Conservation (phyloP, 768 basidiomycete genomes). For the Royoungia palumana region DNA sequence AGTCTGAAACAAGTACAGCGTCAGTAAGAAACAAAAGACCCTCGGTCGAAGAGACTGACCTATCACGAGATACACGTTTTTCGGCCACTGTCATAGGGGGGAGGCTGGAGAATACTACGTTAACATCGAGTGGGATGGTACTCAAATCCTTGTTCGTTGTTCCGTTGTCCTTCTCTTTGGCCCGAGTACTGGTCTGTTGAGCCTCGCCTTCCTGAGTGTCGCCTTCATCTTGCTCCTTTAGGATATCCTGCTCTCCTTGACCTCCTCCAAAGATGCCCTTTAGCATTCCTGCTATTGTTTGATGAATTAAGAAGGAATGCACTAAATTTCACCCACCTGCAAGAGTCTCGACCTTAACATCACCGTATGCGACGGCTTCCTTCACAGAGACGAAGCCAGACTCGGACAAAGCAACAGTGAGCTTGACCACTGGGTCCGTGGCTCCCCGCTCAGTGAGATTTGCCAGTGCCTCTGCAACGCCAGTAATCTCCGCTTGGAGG, state of each 20-base stretch:
- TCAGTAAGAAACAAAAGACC: slow-evolving; percentile 1
- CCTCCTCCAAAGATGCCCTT: slow-evolving; percentile 82
- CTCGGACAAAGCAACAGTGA: slow-evolving; percentile 78
- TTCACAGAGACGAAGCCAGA: slow-evolving; percentile 82
- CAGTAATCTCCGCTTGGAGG: slow-evolving; percentile 66
- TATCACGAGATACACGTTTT: slow-evolving; percentile 68
- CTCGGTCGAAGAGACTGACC: slow-evolving; percentile 44
- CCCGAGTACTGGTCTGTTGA: slow-evolving; percentile 24
- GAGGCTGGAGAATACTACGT: slow-evolving; percentile 56
- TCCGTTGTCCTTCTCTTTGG: slow-evolving; percentile 37
- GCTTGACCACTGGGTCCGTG: slow-evolving; percentile 80
- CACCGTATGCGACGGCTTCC: slow-evolving; percentile 75
- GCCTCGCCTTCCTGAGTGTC: slow-evolving; percentile 31
- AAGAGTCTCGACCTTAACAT: slow-evolving; percentile 77
- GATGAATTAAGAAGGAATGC: slow-evolving; percentile 8
- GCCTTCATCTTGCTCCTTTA: slow-evolving; percentile 27
- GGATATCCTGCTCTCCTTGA: slow-evolving; percentile 32
- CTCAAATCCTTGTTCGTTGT: slow-evolving; percentile 41
- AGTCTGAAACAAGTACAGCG: slow-evolving; percentile 47
- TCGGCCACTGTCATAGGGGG: slow-evolving; percentile 74
- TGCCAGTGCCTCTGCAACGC: slow-evolving; percentile 69
- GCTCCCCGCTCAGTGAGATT: slow-evolving; percentile 85
- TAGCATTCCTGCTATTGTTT: slow-evolving; percentile 58
- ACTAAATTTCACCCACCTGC: slow-evolving; percentile 45
- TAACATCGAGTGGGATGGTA: slow-evolving; percentile 66